phyloP scores from a whole-genome alignment of 2,329 filamentous ascomycete species.

The Penicillium verrucosum region DNA sequence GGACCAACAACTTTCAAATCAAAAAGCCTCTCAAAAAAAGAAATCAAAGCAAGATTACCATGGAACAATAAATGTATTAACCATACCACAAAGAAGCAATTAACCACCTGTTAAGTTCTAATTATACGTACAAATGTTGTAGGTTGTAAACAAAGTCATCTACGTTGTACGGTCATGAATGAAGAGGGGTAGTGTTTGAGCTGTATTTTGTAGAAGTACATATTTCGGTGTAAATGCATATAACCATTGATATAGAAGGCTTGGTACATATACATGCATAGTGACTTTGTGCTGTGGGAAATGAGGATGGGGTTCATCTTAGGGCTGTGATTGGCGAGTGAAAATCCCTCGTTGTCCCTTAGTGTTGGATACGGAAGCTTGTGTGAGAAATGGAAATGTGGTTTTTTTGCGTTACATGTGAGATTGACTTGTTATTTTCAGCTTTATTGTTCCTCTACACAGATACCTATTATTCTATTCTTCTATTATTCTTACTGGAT shows the following conservation, averaged over 20 bases:
- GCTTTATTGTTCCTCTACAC: neutral
- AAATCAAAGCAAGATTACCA: neutral
- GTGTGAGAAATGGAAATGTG: slow-evolving; percentile 2
- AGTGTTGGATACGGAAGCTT: slow-evolving; percentile 6
- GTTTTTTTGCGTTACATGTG: slow-evolving; percentile 2
- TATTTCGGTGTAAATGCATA: neutral
- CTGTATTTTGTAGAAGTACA: neutral
- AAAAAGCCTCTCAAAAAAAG: neutral
- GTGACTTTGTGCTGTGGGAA: neutral
- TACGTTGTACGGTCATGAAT: neutral
- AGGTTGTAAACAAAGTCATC: neutral
- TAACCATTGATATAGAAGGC: neutral
- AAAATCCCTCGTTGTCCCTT: slow-evolving; percentile 9
- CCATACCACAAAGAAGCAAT: neutral
- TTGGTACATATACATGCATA: neutral
- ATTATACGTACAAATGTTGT: neutral
- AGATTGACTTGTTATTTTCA: neutral
- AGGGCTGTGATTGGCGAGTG: slow-evolving; percentile 5
- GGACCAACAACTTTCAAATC: neutral
- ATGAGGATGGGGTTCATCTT: neutral
- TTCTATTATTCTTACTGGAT: neutral
- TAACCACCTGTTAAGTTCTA: neutral
- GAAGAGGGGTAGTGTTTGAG: neutral
- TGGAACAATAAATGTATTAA: neutral
- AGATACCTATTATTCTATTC: neutral